Evolutionary conservation across 1,139 yeast species (phyloP), one percentile per base, ranked within the genome.

Genomic region (Candida mesenterica): DNA sequence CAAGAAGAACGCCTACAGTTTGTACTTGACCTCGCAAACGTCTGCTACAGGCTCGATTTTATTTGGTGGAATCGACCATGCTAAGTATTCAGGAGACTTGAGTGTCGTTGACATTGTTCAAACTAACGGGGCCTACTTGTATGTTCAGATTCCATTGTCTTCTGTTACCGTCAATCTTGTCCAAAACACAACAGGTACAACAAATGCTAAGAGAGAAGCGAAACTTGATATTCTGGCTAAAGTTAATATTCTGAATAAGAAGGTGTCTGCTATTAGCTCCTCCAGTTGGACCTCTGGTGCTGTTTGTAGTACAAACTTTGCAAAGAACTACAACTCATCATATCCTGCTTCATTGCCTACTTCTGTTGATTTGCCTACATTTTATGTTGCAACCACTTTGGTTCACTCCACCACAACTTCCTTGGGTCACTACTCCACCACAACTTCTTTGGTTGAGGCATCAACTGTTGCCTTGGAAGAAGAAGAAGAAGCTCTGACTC

Each of bases 1-100:
- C 43, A 40, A 48, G 15, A 53, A 52, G 39, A 46, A 43, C 30
- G 62, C 66, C 17, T 66, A 62, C 49, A 63, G 70, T 5, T 50
- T 67, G 32, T 79, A 72, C 56, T 65, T 80, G 43, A 65, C 69
- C 38, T 61, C 65, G 14, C 42, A 56, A 5, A 60, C 63, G n/a
- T 57, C 75, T 4, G 46, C 52, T n/a, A 38, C 53, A 2, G 84
- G 84, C 3, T 50, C 65, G 10, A 55, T 79, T 28, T 61, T 78
- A 30, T 79, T 79, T 51, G 85, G 85, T 4, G 85, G 77, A 20
- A 58, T 76, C 33, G 85, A 79, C 50, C 61, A 64, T 27, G 72
- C 77, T 24, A 79, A 78, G 54, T 70, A 63, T 41, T 42, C 57
- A 1, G 84, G 83, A 8, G 55, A 57, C 1, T 59, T 77, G 42